phyloP scores from a whole-genome alignment of 768 basidiomycete genomes.

The Naganishia antarctica region DNA sequence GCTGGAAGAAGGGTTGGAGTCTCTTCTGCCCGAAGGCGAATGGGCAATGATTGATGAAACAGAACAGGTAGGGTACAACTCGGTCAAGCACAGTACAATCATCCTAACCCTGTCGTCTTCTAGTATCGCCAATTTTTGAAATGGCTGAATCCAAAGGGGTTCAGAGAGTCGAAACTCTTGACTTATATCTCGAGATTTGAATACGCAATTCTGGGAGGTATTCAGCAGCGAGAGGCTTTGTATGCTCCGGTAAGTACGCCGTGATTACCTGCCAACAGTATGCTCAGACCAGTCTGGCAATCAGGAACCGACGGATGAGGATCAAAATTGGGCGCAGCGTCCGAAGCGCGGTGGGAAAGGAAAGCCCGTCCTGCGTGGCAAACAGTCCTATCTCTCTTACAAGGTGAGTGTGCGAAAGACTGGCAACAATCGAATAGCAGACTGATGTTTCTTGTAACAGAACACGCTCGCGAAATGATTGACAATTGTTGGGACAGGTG shows the following conservation, averaged over 20 bases:
- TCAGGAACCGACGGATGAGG: constrained; percentile 19
- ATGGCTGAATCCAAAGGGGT: constrained; percentile 90
- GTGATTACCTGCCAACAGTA: not conserved
- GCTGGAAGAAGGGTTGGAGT: constrained; percentile 76
- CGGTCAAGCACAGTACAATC: not conserved
- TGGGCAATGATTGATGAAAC: constrained; percentile 87
- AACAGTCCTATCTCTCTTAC: constrained; percentile 25
- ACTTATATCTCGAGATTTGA: constrained; percentile 60
- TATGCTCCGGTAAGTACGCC: constrained; percentile 9
- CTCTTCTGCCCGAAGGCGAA: constrained; percentile 66
- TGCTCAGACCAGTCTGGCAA: not conserved
- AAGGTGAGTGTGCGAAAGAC: constrained; percentile 15
- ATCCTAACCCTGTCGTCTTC: not conserved
- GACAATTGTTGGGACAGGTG: not conserved
- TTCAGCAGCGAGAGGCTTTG: constrained; percentile 32
- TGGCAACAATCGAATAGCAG: not conserved
- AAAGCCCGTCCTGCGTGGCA: constrained; percentile 15
- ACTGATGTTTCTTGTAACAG: not conserved
- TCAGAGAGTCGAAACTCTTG: constrained; percentile 71
- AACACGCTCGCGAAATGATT: constrained; percentile 11
- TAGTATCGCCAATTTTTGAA: constrained; percentile 55
- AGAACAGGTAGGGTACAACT: constrained; percentile 80
- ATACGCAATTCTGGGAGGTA: constrained; percentile 40
- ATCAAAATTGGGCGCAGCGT: constrained; percentile 9
- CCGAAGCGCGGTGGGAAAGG: constrained; percentile 12